These are phyloP conservation scores for Rutstroemia sp. DNA, from an alignment of 2,329 filamentous ascomycete species.

Conservation along the genomic window DNA sequence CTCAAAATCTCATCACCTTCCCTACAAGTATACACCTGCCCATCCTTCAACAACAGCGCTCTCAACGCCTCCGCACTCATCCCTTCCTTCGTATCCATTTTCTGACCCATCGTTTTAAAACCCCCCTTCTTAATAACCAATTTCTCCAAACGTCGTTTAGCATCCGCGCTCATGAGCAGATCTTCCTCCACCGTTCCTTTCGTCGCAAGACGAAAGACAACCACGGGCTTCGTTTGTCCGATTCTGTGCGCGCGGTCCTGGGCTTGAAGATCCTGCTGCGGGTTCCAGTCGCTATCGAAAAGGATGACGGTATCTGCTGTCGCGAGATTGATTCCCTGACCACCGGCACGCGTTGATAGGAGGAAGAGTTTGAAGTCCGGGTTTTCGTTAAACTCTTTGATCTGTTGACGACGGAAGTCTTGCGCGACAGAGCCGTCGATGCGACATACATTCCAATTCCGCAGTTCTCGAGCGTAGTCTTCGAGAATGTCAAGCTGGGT, in stretches of 20 bases:
- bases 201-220: slow-evolving; percentile 90
- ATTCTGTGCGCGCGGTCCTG: slow-evolving; percentile 95
- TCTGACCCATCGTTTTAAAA: slow-evolving; percentile 63
- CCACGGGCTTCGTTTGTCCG: slow-evolving; percentile 83
- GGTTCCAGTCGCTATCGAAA: slow-evolving; percentile 90
- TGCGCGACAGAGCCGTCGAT: slow-evolving; percentile 87
- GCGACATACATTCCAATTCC: slow-evolving; percentile 74
- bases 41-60: slow-evolving; percentile 62
- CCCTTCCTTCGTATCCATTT: slow-evolving; percentile 41
- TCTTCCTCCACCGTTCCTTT: slow-evolving; percentile 88
- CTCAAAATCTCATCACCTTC: slow-evolving; percentile 62
- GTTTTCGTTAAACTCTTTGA: slow-evolving; percentile 64
- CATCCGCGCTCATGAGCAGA: slow-evolving; percentile 78
- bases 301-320: slow-evolving; percentile 88
- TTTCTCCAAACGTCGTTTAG: slow-evolving; percentile 87
- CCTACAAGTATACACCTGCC: slow-evolving; percentile 52
- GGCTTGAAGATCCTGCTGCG: slow-evolving; percentile 92
- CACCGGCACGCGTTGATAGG: slow-evolving; percentile 83
- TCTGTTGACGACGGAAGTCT: slow-evolving; percentile 59
- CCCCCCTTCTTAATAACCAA: slow-evolving; percentile 92
- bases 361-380: slow-evolving; percentile 68
- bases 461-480: slow-evolving; percentile 73
- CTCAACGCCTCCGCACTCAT: slow-evolving; percentile 55
- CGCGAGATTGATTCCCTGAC: slow-evolving; percentile 90
- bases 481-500: slow-evolving; percentile 87